Base-by-base conservation (phyloP, 1,284 basidiomycete genomes). In the Cryptococcus amylolentus region DNA sequence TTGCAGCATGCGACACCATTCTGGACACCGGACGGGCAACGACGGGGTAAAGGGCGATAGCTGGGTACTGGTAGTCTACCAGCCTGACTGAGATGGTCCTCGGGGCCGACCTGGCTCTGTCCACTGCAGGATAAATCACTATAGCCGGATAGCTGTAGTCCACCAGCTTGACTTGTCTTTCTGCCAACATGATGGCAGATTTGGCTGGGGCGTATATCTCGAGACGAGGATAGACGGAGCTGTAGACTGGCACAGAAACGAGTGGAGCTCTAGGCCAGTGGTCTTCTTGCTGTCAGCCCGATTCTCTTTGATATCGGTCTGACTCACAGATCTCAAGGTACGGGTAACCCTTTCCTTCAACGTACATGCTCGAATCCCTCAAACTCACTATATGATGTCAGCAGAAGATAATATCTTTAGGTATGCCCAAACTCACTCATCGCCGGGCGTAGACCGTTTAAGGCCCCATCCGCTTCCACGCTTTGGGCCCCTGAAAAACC, bases 401-500 rank as follows among this genome's bases (percentile, higher is more conserved):
- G 42, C 42, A 44, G 8, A 23, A 23, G 2, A 23, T 23, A 23
- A 23, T 23, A 23, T 23, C 23, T 23, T 23, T 3, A 23, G 23
- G 23, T 23, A 23, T 23, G 23, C 23, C 23, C 23, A 20, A n/a
- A 44, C 42, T 44, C 42, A 44, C 42, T 44, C 18, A n/a, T 44
- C 26, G 42, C 26, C 42, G 9, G 37, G 46, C 46, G 53, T 42
- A 46, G 53, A 44, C 26, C 37, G 48, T 55, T 55, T 55, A 49
- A 55, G 53, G 53, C 46, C 38, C 56, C 42, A 44, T 18, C 42
- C 18, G 18, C 18, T 44, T 26, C 42, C 42, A 26, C 42, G 42
- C 42, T 44, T 44, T 18, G 42, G 52, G 52, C 52, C 56, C 28
- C 37, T 26, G 52, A 54, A 52, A 58, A 58, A 58, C 48, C 48